Percentiles rank a stretch among this genome's conserved stretches.
Evolutionary conservation across 148 eudicot genomes (phyloP).

Genomic region (Chenopodium album): DNA sequence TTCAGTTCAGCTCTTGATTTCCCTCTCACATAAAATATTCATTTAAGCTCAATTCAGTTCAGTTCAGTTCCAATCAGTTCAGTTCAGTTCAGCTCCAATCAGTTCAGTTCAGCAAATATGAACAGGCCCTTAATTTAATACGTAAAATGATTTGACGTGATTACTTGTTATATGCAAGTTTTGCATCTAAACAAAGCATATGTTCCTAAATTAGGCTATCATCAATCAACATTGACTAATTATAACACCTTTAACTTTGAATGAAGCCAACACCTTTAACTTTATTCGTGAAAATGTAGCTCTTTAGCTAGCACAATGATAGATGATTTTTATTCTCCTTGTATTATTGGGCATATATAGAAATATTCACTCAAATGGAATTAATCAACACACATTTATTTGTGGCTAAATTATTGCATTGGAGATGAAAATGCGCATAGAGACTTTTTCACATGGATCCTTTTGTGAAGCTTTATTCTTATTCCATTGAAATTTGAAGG

Average conservation of each 20-base stretch:
- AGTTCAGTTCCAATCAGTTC: too few relatives aligned
- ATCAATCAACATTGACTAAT: not conserved
- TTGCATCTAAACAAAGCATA: not conserved
- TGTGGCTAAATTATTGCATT: slow-evolving; percentile 7
- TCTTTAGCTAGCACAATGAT: not conserved
- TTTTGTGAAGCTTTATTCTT: not conserved
- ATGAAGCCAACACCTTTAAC: not conserved
- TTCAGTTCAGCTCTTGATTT: too few relatives aligned
- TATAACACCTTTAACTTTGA: not conserved
- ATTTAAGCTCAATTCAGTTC: too few relatives aligned
- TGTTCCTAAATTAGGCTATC: not conserved
- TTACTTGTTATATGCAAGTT: too few relatives aligned
- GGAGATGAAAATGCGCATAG: slow-evolving; percentile 6
- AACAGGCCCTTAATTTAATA: too few relatives aligned
- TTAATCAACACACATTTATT: slow-evolving; percentile 1
- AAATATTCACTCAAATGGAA: not conserved
- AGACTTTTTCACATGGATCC: slow-evolving; percentile 1
- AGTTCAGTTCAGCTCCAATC: too few relatives aligned
- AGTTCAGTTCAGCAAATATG: too few relatives aligned
- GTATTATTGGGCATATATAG: not conserved
- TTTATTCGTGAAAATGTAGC: not conserved
- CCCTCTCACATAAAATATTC: too few relatives aligned
- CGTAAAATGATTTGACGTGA: too few relatives aligned
- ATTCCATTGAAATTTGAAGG: not conserved
- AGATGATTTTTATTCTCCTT: not conserved